phyloP scores from a whole-genome alignment of 768 basidiomycete species.

The Kwoniella shandongensis region DNA sequence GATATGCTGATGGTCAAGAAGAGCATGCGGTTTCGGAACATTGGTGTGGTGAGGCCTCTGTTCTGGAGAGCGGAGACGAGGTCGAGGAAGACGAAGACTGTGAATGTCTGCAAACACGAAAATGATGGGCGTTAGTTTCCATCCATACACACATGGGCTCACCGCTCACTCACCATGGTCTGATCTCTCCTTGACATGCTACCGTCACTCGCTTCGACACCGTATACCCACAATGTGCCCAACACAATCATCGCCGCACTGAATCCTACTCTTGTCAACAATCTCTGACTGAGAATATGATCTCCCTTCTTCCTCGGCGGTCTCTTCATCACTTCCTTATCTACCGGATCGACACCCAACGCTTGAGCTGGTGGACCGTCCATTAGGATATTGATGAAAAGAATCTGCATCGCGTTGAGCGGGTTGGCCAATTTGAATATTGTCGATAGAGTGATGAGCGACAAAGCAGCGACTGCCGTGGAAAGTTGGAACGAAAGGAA shows the following conservation, averaged over 20 bases:
- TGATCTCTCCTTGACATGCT: constrained; percentile 82
- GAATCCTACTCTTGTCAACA: constrained; percentile 82
- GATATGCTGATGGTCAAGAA: constrained; percentile 83
- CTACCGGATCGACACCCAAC: constrained; percentile 93
- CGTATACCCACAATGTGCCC: constrained; percentile 84
- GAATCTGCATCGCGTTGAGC: constrained; percentile 95
- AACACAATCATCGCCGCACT: constrained; percentile 87
- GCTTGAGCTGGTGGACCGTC: constrained; percentile 97
- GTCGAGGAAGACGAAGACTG: constrained; percentile 95
- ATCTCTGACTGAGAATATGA: constrained; percentile 72
- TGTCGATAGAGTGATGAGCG: constrained; percentile 92
- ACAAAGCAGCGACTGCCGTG: constrained; percentile 92
- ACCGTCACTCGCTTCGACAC: constrained; percentile 77
- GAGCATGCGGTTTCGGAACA: constrained; percentile 79
- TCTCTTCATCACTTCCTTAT: constrained; percentile 84
- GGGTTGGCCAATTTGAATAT: constrained; percentile 86
- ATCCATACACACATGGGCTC: too few species aligned
- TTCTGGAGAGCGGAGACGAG: constrained; percentile 92
- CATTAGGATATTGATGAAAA: constrained; percentile 99
- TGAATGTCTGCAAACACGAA: constrained; percentile 72
- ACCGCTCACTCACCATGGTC: constrained; percentile 85
- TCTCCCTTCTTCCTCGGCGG: constrained; percentile 92
- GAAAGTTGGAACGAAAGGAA: constrained; percentile 96
- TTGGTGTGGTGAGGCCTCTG: constrained; percentile 80
- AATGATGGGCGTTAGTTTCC: too few species aligned